Conservation (phyloP, 495 filamentous ascomycete genomes). For the Talaromyces ruber region DNA sequence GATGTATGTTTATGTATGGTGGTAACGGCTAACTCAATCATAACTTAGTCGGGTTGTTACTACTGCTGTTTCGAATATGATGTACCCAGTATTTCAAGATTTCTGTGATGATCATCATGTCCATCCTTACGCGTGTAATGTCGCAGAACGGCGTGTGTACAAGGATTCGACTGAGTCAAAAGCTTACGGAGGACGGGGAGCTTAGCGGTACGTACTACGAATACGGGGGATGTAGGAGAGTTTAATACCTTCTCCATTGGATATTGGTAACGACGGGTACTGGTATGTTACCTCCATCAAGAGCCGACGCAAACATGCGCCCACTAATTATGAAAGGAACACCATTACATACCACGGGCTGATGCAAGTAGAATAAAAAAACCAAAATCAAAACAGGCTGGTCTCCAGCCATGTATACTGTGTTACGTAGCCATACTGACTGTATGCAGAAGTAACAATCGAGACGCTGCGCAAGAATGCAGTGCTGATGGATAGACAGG, state of each 20-base stretch:
- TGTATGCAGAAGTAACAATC: background rate
- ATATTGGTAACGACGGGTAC: background rate
- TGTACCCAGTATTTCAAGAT: background rate
- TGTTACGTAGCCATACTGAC: background rate
- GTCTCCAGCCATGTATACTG: too few species aligned
- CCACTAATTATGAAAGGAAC: background rate
- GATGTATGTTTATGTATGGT: background rate
- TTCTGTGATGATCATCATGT: background rate
- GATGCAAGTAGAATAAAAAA: background rate
- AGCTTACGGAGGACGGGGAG: background rate
- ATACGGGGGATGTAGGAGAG: background rate
- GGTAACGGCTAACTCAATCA: background rate
- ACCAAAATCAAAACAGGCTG: background rate
- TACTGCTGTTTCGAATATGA: background rate
- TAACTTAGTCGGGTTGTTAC: background rate
- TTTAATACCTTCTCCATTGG: background rate
- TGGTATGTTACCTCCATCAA: background rate
- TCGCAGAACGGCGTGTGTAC: background rate
- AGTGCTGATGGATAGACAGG: background rate
- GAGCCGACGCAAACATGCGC: background rate
- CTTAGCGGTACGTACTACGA: background rate
- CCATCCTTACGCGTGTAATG: background rate
- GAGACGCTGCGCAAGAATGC: background rate
- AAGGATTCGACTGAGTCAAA: background rate
- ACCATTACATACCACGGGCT: background rate